Evolutionary conservation across 768 basidiomycete species (phyloP), one percentile per base, ranked within the genome.

Genomic region (Daedalea quercina): DNA sequence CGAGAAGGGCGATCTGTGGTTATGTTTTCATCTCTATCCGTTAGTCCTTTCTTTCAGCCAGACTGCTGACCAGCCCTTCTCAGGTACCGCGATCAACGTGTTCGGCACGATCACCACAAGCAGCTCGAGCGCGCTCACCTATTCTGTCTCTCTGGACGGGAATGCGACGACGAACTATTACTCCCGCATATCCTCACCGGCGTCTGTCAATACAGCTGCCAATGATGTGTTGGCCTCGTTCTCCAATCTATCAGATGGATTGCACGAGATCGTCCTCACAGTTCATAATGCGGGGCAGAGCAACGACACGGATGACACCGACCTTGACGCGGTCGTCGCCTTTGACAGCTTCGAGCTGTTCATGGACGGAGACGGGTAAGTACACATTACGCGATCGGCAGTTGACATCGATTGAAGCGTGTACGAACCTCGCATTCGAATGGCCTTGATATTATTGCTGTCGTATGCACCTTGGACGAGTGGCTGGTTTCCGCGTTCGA

Each of bases 41-140:
- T 40, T 3, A 7, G 37, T 19, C 6, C 11, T 11, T 31, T 31
- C 28, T 31, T 11, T 11, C 28, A 11, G 28, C 11, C 28, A 31
- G 28, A 31, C 28, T 31, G 37, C 37, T 40, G 37, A 44, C 22
- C 37, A 41, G 24, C 22, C 2, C 25, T 51, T n/a, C 51, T n/a
- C 41, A 89, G 87, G 87, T 43, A 87, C 79, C 23, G 83, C 78
- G 23, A 79, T 88, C 34, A 70, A 78, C 55, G 71, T 89, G 25
- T 59, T 73, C 26, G 87, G 87, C 52, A 31, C 68, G 4, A 54
- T 67, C 44, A 50, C 67, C 34, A 72, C 77, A 17, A 19, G 35
- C 15, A 17, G 20, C 9, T 45, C 44, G n/a, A 46, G 35, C 35
- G 22, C 54, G 45, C 44, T 62, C 25, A 40, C 67, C 22, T 86